Evolutionary conservation across 495 filamentous ascomycete genomes (phyloP).

Genomic region (Talaromyces stipitatus): DNA sequence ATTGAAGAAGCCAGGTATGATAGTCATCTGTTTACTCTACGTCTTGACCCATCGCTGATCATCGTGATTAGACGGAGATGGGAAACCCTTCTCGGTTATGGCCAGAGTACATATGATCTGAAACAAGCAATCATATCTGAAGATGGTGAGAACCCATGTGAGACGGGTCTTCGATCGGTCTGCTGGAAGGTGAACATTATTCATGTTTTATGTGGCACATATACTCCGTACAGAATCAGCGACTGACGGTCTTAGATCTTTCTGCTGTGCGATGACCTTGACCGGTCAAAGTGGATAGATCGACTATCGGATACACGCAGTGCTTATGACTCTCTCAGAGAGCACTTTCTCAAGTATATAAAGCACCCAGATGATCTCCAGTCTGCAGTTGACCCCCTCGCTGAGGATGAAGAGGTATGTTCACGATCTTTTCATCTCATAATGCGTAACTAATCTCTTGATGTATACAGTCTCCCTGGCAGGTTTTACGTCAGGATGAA

Average conservation of each 20-base stretch:
- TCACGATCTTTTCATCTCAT: conserved; percentile 6
- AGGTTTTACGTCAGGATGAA: conserved; percentile 75
- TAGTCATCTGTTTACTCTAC: background rate
- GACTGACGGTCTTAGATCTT: conserved; percentile 51
- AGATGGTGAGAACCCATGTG: conserved; percentile 50
- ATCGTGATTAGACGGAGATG: conserved; percentile 50
- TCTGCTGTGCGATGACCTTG: conserved; percentile 65
- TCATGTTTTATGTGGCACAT: background rate
- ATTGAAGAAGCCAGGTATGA: conserved; percentile 53
- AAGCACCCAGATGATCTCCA: conserved; percentile 73
- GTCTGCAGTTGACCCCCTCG: conserved; percentile 73
- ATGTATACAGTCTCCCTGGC: conserved; percentile 75
- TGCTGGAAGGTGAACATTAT: conserved; percentile 74
- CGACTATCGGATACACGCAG: conserved; percentile 60
- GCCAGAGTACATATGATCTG: conserved; percentile 54
- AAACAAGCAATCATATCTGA: conserved; percentile 54
- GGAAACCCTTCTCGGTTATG: conserved; percentile 55
- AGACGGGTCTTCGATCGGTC: conserved; percentile 70
- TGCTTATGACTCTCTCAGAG: conserved; percentile 63
- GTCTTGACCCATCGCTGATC: conserved; percentile 5
- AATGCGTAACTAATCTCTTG: conserved; percentile 33
- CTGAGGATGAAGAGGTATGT: conserved; percentile 74
- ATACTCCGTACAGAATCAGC: background rate
- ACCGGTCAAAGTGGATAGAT: conserved; percentile 59
- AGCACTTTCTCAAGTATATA: conserved; percentile 70